Conservation (phyloP, 805 yeast species). For the Lipomyces spencermartinsiae region DNA sequence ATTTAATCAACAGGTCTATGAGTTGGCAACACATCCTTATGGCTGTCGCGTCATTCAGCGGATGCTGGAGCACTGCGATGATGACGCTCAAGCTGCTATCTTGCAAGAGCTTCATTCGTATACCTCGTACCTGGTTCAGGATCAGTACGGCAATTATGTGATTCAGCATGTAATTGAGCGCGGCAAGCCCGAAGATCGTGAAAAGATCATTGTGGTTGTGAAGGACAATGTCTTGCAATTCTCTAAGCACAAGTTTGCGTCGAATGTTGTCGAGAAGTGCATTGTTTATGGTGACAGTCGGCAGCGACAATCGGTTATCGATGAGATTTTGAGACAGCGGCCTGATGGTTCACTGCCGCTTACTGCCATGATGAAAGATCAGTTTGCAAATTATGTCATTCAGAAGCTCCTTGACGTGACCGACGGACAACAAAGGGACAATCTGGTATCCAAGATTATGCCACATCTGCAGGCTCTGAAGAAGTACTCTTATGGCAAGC, state of each 20-base stretch:
- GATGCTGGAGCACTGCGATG: slow-evolving; percentile 76
- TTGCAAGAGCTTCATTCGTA: slow-evolving; percentile 74
- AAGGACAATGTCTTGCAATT: slow-evolving; percentile 74
- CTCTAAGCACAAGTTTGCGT: slow-evolving; percentile 96
- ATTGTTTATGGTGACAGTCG: slow-evolving; percentile 70
- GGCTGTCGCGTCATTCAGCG: slow-evolving; percentile 98
- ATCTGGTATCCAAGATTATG: slow-evolving; percentile 75
- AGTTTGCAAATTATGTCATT: slow-evolving; percentile 95
- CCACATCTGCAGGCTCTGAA: slow-evolving; percentile 79
- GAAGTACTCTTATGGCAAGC: slow-evolving; percentile 76
- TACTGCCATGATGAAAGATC: slow-evolving; percentile 95
- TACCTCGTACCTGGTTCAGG: slow-evolving; percentile 80
- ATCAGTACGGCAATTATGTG: slow-evolving; percentile 97
- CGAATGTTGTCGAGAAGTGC: slow-evolving; percentile 95
- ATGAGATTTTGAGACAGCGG: slow-evolving; percentile 55
- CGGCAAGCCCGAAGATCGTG: slow-evolving; percentile 66
- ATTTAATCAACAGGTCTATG: slow-evolving; percentile 68
- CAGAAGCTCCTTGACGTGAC: slow-evolving; percentile 90
- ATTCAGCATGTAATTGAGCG: slow-evolving; percentile 92
- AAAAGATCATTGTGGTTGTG: slow-evolving; percentile 69
- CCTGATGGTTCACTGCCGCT: slow-evolving; percentile 52
- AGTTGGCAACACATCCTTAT: slow-evolving; percentile 91
- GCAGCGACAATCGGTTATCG: slow-evolving; percentile 68
- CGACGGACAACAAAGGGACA: slow-evolving; percentile 68
- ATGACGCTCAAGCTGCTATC: slow-evolving; percentile 68